Base-by-base conservation (phyloP, 1,284 basidiomycete species). In the Pisolithus thermaeus region DNA sequence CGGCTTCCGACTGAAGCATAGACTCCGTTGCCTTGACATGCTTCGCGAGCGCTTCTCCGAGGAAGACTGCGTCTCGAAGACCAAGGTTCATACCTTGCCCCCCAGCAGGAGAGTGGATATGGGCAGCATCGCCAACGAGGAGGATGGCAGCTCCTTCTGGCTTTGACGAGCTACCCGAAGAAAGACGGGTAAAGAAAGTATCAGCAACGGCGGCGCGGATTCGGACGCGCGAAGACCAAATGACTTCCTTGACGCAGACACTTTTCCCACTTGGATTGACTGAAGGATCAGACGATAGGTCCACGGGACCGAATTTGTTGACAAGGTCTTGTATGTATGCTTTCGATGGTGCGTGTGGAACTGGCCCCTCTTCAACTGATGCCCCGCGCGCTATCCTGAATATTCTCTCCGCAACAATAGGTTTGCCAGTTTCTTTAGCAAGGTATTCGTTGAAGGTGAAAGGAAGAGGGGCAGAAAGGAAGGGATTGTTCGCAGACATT, bases 1-100 rank as follows among this genome's bases (percentile, higher is more conserved):
- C 65, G 1, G 61, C 55, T 18, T 57, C 55, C 0, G 49, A 25
- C 12, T 59, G 46, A 0, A 58, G 39, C 22, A 50, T 49, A 1
- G 52, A 53, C 28, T 57, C 49, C 11, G 57, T 1, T 1, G 52
- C 56, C 3, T 51, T 50, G 1, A 66, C 51, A 39, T 67, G 63
- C 25, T 63, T 59, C 16, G 63, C 57, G 38, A 65, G 36, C 0
- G 48, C 53, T 5, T 64, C 60, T 2, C 63, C 74, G 9, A 74
- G 58, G 32, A 66, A 65, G 12, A 73, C 46, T 0, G 67, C 73
- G 51, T 76, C 75, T 5, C 75, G 68, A 18, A 76, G 49, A 4
- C 74, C 73, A 36, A 77, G 71, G 54, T 77, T 76, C 74, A 76
- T 73, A 4, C 75, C 74, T 57, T 77, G 74, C 1, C 74, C 75